Conservation (phyloP, 2,329 filamentous ascomycete species). For the Stemphylium vesicarium region DNA sequence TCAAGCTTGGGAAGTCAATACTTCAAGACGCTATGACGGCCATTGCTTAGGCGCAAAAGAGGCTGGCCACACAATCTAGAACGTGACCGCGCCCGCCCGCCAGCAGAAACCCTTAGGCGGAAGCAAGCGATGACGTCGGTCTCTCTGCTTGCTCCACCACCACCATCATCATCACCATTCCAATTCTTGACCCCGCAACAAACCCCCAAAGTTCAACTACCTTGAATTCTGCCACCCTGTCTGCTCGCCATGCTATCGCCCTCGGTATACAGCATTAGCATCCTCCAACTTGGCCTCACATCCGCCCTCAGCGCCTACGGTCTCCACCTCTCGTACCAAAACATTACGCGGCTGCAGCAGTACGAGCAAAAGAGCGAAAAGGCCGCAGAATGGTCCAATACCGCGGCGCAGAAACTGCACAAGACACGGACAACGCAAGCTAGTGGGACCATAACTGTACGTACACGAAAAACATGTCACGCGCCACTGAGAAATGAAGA, state of each 20-base stretch:
- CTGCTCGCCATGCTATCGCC: neutral
- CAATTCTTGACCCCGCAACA: neutral
- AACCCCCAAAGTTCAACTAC: neutral
- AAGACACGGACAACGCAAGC: conserved; percentile 48
- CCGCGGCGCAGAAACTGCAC: conserved; percentile 38
- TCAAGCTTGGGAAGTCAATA: no score
- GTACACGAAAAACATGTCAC: neutral
- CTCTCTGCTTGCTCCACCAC: no score
- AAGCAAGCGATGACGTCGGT: no score
- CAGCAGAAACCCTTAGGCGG: no score
- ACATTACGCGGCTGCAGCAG: conserved; percentile 44
- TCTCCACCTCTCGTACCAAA: conserved; percentile 42
- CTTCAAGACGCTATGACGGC: no score
- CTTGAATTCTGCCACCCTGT: neutral
- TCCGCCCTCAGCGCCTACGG: conserved; percentile 37
- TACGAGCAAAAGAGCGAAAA: conserved; percentile 47
- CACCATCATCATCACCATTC: no score
- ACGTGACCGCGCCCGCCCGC: no score
- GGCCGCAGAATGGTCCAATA: conserved; percentile 47
- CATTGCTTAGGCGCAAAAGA: no score
- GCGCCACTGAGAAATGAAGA: no score
- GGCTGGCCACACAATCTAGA: no score
- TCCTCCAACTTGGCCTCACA: conserved; percentile 25
- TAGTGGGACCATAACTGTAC: conserved; percentile 41
- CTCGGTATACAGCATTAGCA: conserved; percentile 1